Conservation (phyloP, 2,329 filamentous ascomycete genomes). For the Penicillium sp. region DNA sequence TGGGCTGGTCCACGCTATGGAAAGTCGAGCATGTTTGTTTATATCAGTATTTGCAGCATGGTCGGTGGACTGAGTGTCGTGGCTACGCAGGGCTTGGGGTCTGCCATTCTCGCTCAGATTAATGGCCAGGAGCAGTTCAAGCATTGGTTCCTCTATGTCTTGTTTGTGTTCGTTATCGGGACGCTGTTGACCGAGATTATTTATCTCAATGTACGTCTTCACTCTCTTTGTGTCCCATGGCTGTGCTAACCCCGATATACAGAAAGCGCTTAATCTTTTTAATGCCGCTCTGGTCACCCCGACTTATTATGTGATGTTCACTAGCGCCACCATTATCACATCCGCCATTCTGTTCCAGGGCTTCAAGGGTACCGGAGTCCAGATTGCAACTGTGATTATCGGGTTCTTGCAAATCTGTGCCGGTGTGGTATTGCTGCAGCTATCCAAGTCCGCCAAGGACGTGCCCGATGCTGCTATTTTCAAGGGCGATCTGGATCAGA, state of each 20-base stretch:
- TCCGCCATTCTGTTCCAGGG: constrained; percentile 86
- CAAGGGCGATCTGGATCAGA: constrained; percentile 83
- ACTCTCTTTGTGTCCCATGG: neutral
- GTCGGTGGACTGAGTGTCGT: constrained; percentile 91
- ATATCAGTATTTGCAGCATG: constrained; percentile 90
- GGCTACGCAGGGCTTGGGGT: constrained; percentile 82
- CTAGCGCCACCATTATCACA: constrained; percentile 85
- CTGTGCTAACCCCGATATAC: constrained; percentile 13
- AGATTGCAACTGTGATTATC: constrained; percentile 81
- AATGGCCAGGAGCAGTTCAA: constrained; percentile 81
- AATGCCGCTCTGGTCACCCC: constrained; percentile 95
- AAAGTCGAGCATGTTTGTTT: constrained; percentile 95
- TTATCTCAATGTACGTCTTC: constrained; percentile 75
- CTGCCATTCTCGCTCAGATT: constrained; percentile 80
- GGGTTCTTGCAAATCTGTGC: constrained; percentile 91
- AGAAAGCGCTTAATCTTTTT: constrained; percentile 98
- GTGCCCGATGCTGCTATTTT: constrained; percentile 90
- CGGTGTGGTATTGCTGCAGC: constrained; percentile 80
- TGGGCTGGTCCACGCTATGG: constrained; percentile 82
- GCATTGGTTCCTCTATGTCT: constrained; percentile 90
- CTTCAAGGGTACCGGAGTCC: constrained; percentile 73
- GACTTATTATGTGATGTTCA: constrained; percentile 98
- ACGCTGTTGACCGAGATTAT: constrained; percentile 90
- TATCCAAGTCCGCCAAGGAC: constrained; percentile 97
- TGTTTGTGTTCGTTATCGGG: constrained; percentile 80